phyloP scores from a whole-genome alignment of 2,329 filamentous ascomycete genomes.

The Pseudogymnoascus sp. region DNA sequence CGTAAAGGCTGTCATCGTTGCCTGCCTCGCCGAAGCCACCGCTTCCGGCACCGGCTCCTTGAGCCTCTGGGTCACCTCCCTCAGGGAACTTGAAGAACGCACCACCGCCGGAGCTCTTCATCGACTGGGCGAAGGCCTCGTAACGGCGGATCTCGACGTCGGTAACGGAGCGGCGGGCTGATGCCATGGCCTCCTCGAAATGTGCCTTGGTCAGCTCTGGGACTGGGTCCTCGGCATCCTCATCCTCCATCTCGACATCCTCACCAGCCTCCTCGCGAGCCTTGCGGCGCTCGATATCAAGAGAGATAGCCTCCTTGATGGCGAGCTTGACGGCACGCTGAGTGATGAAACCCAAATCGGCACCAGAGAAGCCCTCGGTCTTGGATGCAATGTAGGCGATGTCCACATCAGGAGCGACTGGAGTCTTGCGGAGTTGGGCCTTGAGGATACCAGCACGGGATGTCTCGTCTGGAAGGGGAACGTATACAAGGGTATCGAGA shows the following conservation, averaged over 20 bases:
- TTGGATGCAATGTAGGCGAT: constrained; percentile 87
- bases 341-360: constrained; percentile 97
- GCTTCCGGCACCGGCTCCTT: constrained; percentile 52
- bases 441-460: constrained; percentile 85
- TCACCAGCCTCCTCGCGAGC: constrained; percentile 78
- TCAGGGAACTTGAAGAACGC: constrained; percentile 96
- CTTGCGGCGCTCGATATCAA: constrained; percentile 85
- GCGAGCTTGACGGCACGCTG: constrained; percentile 98
- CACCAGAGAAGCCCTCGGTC: constrained; percentile 98
- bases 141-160: constrained; percentile 98
- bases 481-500: constrained; percentile 97
- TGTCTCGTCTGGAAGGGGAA: constrained; percentile 85
- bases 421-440: constrained; percentile 97
- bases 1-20: constrained; percentile 94
- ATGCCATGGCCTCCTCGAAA: constrained; percentile 98
- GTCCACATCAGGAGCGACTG: constrained; percentile 79
- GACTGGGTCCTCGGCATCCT: constrained; percentile 80
- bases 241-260: constrained; percentile 73
- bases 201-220: constrained; percentile 92
- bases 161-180: constrained; percentile 84
- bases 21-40: constrained; percentile 73
- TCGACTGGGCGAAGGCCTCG: constrained; percentile 95
- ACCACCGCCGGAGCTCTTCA: constrained; percentile 95
- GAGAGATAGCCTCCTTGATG: constrained; percentile 90
- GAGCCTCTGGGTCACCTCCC: constrained; percentile 56